Evolutionary conservation across 768 basidiomycete species (phyloP).

Genomic region (Termitomyces sp.): DNA sequence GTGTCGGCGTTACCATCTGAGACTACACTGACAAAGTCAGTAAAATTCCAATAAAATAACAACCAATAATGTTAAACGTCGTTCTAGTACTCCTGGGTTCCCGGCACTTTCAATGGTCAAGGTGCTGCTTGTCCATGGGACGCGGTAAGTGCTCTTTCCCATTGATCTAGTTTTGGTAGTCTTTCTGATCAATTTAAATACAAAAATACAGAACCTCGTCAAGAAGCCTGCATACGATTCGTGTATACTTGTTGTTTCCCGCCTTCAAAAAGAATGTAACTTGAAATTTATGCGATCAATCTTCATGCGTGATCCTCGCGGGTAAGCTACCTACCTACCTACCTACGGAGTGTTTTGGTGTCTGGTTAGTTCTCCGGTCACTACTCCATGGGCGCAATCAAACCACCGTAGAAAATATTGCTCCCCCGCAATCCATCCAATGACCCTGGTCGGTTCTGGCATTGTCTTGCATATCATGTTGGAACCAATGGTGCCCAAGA

Average conservation of each 20-base stretch:
- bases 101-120: constrained; percentile 33
- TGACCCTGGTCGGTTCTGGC: too few species aligned
- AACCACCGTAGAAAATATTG: too few species aligned
- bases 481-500: too few species aligned
- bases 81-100: constrained; percentile 38
- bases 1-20: constrained; percentile 45
- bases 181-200: constrained; percentile 21
- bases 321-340: neutral
- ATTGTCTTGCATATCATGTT: too few species aligned
- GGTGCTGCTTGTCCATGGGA: constrained; percentile 32
- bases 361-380: neutral
- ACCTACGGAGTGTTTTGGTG: neutral
- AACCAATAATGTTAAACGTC: neutral
- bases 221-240: constrained; percentile 42
- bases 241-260: neutral
- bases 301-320: neutral
- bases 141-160: neutral
- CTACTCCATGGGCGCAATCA: neutral
- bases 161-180: neutral
- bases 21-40: constrained; percentile 40
- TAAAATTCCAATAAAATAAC: neutral
- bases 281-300: neutral
- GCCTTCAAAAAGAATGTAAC: neutral
- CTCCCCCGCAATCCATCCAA: too few species aligned
- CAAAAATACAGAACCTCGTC: constrained; percentile 30